phyloP scores from a whole-genome alignment of 202 grass and related monocot species.

The Setaria viridis region DNA sequence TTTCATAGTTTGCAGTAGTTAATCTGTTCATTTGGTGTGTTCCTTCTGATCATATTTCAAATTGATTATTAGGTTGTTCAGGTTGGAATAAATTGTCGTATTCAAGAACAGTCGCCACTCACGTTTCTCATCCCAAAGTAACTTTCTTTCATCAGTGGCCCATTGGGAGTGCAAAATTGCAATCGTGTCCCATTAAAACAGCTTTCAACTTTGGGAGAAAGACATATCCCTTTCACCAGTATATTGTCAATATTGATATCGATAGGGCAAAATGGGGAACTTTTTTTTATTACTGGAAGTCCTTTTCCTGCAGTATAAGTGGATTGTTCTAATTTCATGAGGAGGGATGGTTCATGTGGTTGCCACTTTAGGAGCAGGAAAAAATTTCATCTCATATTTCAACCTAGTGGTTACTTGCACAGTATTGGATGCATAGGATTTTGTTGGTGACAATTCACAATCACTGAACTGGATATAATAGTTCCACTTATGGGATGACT shows the following conservation, averaged over 20 bases:
- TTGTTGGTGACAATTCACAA: background rate
- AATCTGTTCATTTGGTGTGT: constrained; percentile 26
- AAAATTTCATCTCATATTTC: constrained; percentile 24
- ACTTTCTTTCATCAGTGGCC: constrained; percentile 37
- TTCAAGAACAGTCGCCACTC: constrained; percentile 33
- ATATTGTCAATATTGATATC: constrained; percentile 10
- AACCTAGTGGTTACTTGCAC: constrained; percentile 35
- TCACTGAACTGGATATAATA: background rate
- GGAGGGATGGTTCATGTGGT: background rate
- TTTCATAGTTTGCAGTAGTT: constrained; percentile 2
- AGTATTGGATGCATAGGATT: constrained; percentile 22
- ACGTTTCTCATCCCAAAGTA: constrained; percentile 34
- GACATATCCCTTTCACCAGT: constrained; percentile 21
- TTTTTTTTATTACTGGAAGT: constrained; percentile 46
- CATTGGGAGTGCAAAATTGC: constrained; percentile 22
- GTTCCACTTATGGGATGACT: constrained; percentile 26
- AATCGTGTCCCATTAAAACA: constrained; percentile 40
- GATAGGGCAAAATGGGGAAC: constrained; percentile 26
- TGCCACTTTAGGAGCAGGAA: background rate
- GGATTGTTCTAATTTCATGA: constrained; percentile 11
- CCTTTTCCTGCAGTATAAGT: constrained; percentile 44
- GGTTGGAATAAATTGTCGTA: constrained; percentile 9
- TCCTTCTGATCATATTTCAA: constrained; percentile 1
- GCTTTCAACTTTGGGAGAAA: constrained; percentile 12
- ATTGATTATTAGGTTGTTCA: constrained; percentile 13